Percentiles rank a stretch among this genome's conserved stretches.
Evolutionary conservation across 305 asterid species (phyloP).

Genomic region (Stenogyne calaminthoides): DNA sequence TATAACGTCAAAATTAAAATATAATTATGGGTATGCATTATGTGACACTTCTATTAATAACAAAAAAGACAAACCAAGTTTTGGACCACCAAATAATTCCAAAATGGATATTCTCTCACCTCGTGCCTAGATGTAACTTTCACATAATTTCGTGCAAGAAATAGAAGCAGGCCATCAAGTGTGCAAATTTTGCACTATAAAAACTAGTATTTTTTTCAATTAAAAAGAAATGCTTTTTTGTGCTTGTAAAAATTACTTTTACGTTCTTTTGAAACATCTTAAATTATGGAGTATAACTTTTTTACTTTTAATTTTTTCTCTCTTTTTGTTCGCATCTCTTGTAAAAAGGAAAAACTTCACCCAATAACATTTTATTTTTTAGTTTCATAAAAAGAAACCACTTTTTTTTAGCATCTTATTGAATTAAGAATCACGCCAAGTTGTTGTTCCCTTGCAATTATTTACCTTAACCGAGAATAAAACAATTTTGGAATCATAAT

Average conservation of each 20-base stretch:
- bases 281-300: too few relatives aligned
- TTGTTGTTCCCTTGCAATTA: constrained; percentile 17
- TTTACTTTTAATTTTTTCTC: too few relatives aligned
- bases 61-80: neutral
- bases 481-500: constrained; percentile 26
- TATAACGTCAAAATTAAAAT: neutral
- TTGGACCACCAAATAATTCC: neutral
- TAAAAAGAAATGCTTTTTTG: too few relatives aligned
- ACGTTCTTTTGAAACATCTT: too few relatives aligned
- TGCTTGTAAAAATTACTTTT: neutral
- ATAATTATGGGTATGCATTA: neutral
- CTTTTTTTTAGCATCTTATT: neutral
- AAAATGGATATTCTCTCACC: neutral
- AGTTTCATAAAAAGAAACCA: neutral
- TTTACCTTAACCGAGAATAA: neutral
- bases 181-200: neutral
- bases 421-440: constrained; percentile 33
- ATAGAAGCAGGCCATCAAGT: neutral
- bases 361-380: neutral
- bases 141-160: constrained; percentile 22
- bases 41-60: neutral
- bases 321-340: neutral
- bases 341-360: neutral
- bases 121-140: constrained; percentile 16
- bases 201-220: neutral